A percentile compares a stretch with the other conserved stretches of the same genome.
Evolutionary conservation across 768 basidiomycete genomes (phyloP).

Genomic region (Hirschioporus abietinus): DNA sequence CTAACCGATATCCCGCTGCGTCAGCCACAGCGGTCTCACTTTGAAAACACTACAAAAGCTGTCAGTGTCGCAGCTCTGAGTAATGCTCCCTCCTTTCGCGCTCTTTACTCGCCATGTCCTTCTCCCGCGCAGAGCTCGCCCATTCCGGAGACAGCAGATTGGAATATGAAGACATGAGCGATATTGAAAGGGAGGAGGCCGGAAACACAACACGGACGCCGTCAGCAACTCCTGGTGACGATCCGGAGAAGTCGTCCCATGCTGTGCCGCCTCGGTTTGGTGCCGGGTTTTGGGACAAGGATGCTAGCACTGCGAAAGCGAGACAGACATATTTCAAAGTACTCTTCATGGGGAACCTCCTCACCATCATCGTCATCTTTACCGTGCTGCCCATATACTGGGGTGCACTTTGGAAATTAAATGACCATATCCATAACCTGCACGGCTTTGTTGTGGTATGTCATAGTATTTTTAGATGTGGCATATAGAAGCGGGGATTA

Average conservation of each 20-base stretch:
- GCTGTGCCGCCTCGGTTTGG: background rate
- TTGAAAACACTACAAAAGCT: no score
- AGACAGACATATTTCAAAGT: conserved; percentile 38
- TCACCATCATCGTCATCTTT: conserved; percentile 41
- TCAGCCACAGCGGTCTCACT: no score
- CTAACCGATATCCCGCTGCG: no score
- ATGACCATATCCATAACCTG: conserved; percentile 32
- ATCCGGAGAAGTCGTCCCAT: background rate
- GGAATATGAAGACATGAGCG: background rate
- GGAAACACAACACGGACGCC: background rate
- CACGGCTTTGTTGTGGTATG: conserved; percentile 56
- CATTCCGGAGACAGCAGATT: background rate
- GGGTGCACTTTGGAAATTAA: conserved; percentile 49
- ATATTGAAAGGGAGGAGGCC: background rate
- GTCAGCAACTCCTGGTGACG: background rate
- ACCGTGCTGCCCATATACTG: conserved; percentile 53
- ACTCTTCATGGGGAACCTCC: conserved; percentile 28
- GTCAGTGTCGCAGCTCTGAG: background rate
- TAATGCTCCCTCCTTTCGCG: no score
- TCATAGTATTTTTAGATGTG: conserved; percentile 10
- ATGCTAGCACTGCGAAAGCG: conserved; percentile 18
- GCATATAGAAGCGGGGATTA: background rate
- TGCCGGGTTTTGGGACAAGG: conserved; percentile 6
- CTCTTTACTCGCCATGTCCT: background rate
- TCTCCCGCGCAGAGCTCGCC: background rate